These are phyloP conservation scores for Trichosporon ovoides DNA, from an alignment of 1,284 basidiomycete genomes.

Conservation along the genomic window DNA sequence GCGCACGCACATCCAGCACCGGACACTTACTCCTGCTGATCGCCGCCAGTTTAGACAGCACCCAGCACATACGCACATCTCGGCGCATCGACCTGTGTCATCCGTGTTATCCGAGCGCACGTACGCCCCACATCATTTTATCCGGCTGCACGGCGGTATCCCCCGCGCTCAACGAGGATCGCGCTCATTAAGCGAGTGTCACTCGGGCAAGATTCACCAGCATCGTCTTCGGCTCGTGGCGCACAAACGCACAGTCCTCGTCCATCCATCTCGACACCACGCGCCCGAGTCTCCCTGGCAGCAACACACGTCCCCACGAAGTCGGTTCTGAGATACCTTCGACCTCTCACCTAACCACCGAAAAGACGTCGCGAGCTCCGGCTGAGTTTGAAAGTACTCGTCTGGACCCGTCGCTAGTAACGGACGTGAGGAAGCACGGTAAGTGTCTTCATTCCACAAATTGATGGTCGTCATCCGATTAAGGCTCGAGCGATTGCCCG, in stretches of 20 bases:
- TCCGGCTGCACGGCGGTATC: not conserved
- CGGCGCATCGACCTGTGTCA: conserved; percentile 2
- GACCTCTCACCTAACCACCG: too few relatives aligned
- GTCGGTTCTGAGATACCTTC: too few relatives aligned
- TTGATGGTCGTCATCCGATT: not conserved
- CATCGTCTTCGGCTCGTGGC: conserved; percentile 1
- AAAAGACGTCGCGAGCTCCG: too few relatives aligned
- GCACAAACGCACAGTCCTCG: conserved; percentile 2
- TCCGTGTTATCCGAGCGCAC: conserved; percentile 1
- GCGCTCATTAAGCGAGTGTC: not conserved
- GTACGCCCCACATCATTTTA: not conserved
- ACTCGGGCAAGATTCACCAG: not conserved
- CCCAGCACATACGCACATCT: not conserved
- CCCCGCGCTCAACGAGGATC: not conserved
- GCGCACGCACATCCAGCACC: too few relatives aligned
- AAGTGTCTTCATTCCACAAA: not conserved
- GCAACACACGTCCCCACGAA: not conserved
- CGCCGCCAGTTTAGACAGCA: not conserved
- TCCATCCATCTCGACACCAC: conserved; percentile 4
- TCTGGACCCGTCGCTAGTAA: not conserved
- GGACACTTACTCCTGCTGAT: not conserved
- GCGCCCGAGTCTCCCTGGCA: conserved; percentile 1
- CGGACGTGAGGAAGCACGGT: not conserved
- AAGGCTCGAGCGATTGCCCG: not conserved
- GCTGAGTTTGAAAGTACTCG: too few relatives aligned